These are phyloP conservation scores for Cicer judaicum DNA, from an alignment of 306 rosid species.

Conservation along the genomic window DNA sequence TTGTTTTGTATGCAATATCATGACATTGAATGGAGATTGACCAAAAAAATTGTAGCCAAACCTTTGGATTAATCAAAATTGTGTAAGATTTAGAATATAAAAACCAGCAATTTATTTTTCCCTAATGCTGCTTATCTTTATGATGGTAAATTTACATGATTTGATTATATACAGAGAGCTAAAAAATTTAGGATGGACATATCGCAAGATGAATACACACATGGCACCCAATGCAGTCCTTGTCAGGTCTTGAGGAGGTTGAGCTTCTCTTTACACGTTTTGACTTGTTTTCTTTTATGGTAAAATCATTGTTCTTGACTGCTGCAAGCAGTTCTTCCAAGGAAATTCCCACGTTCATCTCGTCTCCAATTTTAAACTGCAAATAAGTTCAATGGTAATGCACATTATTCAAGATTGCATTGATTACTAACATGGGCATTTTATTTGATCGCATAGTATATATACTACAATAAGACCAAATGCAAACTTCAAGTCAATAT, in stretches of 20 bases:
- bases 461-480: background rate
- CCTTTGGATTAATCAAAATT: constrained; percentile 1
- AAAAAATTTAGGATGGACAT: constrained; percentile 33
- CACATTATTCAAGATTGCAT: constrained; percentile 38
- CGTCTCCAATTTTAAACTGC: constrained; percentile 65
- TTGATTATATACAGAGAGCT: constrained; percentile 29
- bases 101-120: constrained; percentile 34
- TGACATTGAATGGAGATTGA: constrained; percentile 27
- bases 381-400: constrained; percentile 39
- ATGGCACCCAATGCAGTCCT: constrained; percentile 53
- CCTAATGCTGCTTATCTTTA: constrained; percentile 16
- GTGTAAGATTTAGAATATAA: background rate
- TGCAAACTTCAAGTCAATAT: constrained; percentile 18
- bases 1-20: constrained; percentile 1
- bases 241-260: constrained; percentile 56
- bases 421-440: background rate
- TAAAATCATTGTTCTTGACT: constrained; percentile 45
- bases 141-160: constrained; percentile 27
- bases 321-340: constrained; percentile 62
- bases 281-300: constrained; percentile 51
- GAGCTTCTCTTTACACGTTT: constrained; percentile 58
- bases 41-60: background rate
- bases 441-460: background rate
- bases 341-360: constrained; percentile 52
- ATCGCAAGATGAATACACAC: constrained; percentile 55